Evolutionary conservation across 768 basidiomycete genomes (phyloP).

Genomic region (Termitomyces eurrhizus): DNA sequence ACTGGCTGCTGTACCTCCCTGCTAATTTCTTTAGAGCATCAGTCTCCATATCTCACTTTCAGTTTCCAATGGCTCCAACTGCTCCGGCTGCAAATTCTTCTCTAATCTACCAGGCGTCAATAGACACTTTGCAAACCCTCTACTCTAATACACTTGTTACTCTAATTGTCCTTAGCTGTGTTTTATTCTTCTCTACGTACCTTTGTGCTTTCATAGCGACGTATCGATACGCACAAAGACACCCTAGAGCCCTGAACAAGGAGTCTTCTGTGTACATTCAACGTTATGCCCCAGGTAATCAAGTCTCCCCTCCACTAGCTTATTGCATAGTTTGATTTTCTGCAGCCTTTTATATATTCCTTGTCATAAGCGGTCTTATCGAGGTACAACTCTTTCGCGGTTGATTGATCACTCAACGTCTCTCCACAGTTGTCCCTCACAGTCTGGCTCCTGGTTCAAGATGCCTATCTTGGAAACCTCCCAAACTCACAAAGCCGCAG

Average conservation of each 20-base stretch:
- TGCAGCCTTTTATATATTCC: constrained; percentile 39
- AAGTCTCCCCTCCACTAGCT: constrained; percentile 15
- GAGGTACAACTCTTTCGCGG: constrained; percentile 29
- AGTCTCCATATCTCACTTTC: background rate
- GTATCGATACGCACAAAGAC: constrained; percentile 39
- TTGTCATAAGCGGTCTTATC: constrained; percentile 45
- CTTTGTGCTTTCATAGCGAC: constrained; percentile 47
- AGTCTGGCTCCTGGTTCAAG: constrained; percentile 59
- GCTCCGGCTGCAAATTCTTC: background rate
- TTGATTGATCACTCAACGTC: background rate
- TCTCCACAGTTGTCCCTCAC: constrained; percentile 43
- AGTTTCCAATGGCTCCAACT: background rate
- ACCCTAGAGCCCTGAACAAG: constrained; percentile 49
- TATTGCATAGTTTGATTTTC: background rate
- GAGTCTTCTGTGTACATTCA: constrained; percentile 40
- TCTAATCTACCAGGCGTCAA: background rate
- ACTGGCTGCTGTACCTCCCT: background rate
- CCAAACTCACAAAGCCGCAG: constrained; percentile 42
- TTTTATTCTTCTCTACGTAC: constrained; percentile 35
- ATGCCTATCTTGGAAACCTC: constrained; percentile 46
- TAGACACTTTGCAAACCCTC: background rate
- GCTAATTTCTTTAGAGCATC: background rate
- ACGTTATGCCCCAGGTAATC: constrained; percentile 48
- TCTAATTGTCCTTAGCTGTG: constrained; percentile 20
- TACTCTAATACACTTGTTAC: background rate